Conservation (phyloP, 2,329 filamentous ascomycete genomes). For the Aspergillus pseudoviridinutans region DNA sequence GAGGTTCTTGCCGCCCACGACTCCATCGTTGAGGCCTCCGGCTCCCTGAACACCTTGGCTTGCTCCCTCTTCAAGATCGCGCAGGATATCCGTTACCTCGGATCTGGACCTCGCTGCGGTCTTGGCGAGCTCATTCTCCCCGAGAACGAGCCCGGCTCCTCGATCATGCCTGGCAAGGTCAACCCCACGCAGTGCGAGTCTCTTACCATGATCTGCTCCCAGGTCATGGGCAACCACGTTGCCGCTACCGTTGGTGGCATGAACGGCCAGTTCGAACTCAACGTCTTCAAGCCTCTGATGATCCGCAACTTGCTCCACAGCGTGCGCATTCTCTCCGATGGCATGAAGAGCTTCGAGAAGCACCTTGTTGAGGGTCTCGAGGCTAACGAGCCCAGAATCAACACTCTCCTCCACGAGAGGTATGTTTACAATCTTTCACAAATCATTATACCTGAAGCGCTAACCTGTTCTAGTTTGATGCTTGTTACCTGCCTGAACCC, state of each 20-base stretch:
- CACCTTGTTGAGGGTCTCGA: conserved; percentile 83
- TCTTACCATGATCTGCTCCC: conserved; percentile 93
- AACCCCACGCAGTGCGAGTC: conserved; percentile 99
- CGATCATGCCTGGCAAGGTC: conserved; percentile 99
- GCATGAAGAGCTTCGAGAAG: conserved; percentile 92
- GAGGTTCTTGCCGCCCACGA: conserved; percentile 95
- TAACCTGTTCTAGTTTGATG: conserved; percentile 67
- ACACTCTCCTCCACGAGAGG: conserved; percentile 89
- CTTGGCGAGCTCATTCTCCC: conserved; percentile 89
- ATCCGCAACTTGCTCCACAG: conserved; percentile 96
- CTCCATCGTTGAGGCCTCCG: conserved; percentile 89
- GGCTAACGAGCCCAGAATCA: conserved; percentile 91
- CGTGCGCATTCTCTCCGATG: conserved; percentile 79
- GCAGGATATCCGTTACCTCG: conserved; percentile 95
- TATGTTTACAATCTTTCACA: conserved; percentile 44
- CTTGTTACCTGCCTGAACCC: conserved; percentile 96
- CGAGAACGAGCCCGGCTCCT: conserved; percentile 96
- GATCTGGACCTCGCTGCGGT: conserved; percentile 91
- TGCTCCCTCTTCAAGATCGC: conserved; percentile 94
- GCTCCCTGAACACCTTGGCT: conserved; percentile 88
- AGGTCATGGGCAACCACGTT: conserved; percentile 97
- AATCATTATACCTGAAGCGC: not conserved
- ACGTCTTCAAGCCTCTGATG: conserved; percentile 97
- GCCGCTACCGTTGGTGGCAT: conserved; percentile 91
- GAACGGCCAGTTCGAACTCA: conserved; percentile 97